Base-by-base conservation (phyloP, 768 basidiomycete genomes). In the Pleurotus pulmonarius region DNA sequence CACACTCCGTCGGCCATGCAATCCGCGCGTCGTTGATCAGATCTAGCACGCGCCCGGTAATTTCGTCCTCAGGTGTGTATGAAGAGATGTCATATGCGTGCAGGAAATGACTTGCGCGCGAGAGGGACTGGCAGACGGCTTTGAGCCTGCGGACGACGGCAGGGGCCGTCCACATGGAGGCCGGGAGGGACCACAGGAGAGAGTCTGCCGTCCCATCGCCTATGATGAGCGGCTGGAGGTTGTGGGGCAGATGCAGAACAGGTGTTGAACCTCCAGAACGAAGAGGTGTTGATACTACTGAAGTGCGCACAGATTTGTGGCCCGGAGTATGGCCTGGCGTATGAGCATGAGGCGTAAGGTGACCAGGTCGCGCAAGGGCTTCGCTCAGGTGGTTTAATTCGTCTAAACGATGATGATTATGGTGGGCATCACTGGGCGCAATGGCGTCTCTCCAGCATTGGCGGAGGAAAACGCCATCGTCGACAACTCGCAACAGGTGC, bases 1-100 rank as follows among this genome's bases (percentile, higher is more conserved):
- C 71, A 59, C 84, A 82, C 22, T 92, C 85, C 1, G 85, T 87
- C 8, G 88, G 88, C 88, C 88, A 92, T 12, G 87, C 86, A 34
- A 91, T 76, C 22, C 86, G 82, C 9, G 87, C 78, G 59, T 92
- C 90, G 60, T 86, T 84, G 44, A 92, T 81, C 29, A 92, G 76
- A 46, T 91, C 89, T n/a, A 88, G 70, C 0, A 91, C 75, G 46
- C 78, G 81, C 5, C 87, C 86, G 5, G 78, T 73, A 46, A 92
- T 80, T 61, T 90, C 88, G 15, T 86, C 83, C 40, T 83, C 77
- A 1, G 81, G 76, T 0, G 83, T 85, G 63, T 85, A 74, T 0
- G 81, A 63, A 20, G 76, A 73, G 56, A 92, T 88, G 60, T 91
- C 89, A 63, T 92, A 92, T 2, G 84, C 82, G 46, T 85, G 81